Conservation (phyloP, 306 rosid species). For the Vigna unguiculata region DNA sequence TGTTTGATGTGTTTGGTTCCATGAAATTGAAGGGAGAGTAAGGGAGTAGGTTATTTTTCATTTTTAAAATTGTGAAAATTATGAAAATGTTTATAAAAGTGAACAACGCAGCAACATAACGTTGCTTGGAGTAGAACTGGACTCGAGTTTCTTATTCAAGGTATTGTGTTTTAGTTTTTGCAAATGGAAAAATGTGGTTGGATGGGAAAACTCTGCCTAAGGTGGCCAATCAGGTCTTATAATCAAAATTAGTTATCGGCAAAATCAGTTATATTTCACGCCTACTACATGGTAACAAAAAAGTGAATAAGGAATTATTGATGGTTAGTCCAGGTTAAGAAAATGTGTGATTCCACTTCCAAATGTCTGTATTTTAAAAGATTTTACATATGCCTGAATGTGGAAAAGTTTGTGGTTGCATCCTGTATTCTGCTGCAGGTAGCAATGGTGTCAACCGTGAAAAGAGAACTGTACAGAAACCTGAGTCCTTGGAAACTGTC, state of each 20-base stretch:
- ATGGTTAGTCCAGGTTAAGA: conserved; percentile 6
- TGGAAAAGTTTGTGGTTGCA: conserved; percentile 6
- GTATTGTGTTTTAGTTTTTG: background rate
- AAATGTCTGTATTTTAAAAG: background rate
- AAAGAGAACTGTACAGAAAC: conserved; percentile 34
- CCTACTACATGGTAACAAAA: background rate
- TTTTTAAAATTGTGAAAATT: background rate
- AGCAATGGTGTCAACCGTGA: conserved; percentile 4
- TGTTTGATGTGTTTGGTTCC: conserved; percentile 4
- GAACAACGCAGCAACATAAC: background rate
- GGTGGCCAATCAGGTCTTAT: background rate
- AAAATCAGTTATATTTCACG: background rate
- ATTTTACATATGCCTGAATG: conserved; percentile 17
- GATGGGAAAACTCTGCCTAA: background rate
- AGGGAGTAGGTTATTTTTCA: background rate
- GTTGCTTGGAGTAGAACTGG: background rate
- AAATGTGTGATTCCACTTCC: conserved; percentile 5
- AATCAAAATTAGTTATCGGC: background rate
- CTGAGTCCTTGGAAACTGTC: conserved; percentile 34
- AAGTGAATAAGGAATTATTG: background rate
- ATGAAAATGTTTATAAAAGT: background rate
- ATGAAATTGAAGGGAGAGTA: conserved; percentile 5
- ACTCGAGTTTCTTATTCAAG: background rate
- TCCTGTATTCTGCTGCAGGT: conserved; percentile 45
- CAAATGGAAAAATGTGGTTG: background rate